Base-by-base conservation (phyloP, 176 grass and related monocot species). In the Poa annua region DNA sequence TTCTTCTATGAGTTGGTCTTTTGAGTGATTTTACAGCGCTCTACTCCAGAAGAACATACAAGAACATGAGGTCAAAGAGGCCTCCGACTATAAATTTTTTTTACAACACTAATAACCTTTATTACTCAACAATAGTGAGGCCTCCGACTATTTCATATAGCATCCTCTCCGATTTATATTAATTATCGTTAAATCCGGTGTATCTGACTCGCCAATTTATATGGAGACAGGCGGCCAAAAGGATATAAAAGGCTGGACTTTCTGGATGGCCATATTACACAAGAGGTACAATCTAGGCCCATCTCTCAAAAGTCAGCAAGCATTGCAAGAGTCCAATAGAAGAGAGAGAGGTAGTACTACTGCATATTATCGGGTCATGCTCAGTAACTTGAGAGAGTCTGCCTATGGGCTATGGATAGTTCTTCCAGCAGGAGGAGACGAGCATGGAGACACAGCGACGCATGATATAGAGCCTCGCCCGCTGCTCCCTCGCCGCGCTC, bases 381-480 rank as follows among this genome's bases (percentile, higher is more conserved):
- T n/a, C 11, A 45, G 66, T 7, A 42, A 70, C 36, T 13, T 10
- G n/a, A 70, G 36, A 70, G 36, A 42, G 9, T 26, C 11, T n/a
- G 16, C 39, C 33, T 70, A 70, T 13, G 36, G 66, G 36, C 33
- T 70, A 70, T 13, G 36, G 66, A 20, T 21, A 12, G 36, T 70
- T 70, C 38, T 71, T 71, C 68, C 68, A 71, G 73, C 29, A 34
- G 19, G 73, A 90, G 68, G 84, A 90, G 25, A 89, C 72, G 69
- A 92, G 87, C 84, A 92, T 87, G 76, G 81, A 85, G 63, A 92
- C 78, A 41, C 89, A 91, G 36, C 89, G 86, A 26, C 89, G 86
- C 77, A 91, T 85, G 83, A 89, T 92, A 75, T 92, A 89, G 54
- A 89, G 81, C 35, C 85, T 54, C 39, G 85, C 91, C 45, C 81